Conservation (phyloP, 257 asterid genomes). For the Nicotiana benthamiana region DNA sequence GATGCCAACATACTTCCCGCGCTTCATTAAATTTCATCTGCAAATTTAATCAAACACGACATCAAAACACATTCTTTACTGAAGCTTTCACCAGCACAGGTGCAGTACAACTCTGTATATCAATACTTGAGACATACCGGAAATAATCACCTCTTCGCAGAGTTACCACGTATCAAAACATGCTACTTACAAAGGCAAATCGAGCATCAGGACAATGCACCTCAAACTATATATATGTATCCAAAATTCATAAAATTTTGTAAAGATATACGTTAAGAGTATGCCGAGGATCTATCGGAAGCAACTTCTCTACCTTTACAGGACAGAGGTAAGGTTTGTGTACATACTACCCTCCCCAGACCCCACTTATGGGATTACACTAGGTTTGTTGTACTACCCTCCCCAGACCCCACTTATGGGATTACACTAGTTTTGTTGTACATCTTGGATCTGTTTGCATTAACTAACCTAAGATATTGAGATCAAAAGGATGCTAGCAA, state of each 20-base stretch:
- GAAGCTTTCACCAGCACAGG: neutral
- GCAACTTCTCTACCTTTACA: no score
- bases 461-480: neutral
- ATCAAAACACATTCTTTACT: neutral
- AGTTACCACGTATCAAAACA: neutral
- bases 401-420: no score
- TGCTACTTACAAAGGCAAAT: neutral
- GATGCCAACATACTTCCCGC: conserved; percentile 47
- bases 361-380: no score
- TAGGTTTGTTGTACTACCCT: no score
- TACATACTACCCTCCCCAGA: no score
- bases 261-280: neutral
- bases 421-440: no score
- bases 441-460: neutral
- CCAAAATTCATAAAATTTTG: neutral
- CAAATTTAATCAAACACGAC: neutral
- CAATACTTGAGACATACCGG: neutral
- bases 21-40: conserved; percentile 80
- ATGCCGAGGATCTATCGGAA: neutral
- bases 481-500: neutral
- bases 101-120: neutral
- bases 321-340: no score
- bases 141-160: neutral
- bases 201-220: neutral
- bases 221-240: no score